Base-by-base conservation (phyloP, 768 basidiomycete species). In the Hericium coralloides region DNA sequence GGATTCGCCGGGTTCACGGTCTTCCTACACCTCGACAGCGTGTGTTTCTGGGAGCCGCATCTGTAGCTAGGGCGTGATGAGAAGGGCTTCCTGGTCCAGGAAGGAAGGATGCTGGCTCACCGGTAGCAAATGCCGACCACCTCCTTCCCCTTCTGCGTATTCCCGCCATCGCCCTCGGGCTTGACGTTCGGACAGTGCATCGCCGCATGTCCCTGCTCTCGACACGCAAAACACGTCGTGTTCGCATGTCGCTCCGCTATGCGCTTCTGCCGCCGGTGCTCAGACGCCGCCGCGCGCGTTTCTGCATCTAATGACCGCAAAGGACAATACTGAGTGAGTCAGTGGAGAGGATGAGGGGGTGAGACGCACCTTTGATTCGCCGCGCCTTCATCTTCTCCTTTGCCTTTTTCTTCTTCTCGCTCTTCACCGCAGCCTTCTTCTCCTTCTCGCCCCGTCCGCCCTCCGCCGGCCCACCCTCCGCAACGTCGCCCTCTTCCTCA, bases 221-320 rank as follows among this genome's bases (percentile, higher is more conserved):
- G 80, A 73, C 94, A 98, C 2, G 87, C 88, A 69, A 93, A 95
- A 67, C 94, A 97, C 6, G 80, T 83, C 1, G 85, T 92, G 2
- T 73, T 69, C 9, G 76, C 72, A 12, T 76, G 62, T 45, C 82
- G 79, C 49, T 85, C 80, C 2, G 79, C 66, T 52, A 81, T 79
- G 38, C 92, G 82, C 60, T 81, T 78, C 53, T 84, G 65, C 14
- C 92, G 79, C 51, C 93, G 76, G 18, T 72, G 63, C 65, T 95
- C 91, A 1, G 74, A 68, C 18, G 72, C 70, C 53, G 68, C 62
- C 53, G 66, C 68, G 39, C 69, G 66, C 22, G 65, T 65, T 22
- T 64, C 65, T 38, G 50, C 58, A 48, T 61, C 66, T 26, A 15
- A 26, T 31, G 43, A 12, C 1, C 23, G 39, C 10, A 12, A 31